Evolutionary conservation across 2,329 filamentous ascomycete species (phyloP), one percentile per base, ranked within the genome.

Genomic region (Venturia oleaginea): DNA sequence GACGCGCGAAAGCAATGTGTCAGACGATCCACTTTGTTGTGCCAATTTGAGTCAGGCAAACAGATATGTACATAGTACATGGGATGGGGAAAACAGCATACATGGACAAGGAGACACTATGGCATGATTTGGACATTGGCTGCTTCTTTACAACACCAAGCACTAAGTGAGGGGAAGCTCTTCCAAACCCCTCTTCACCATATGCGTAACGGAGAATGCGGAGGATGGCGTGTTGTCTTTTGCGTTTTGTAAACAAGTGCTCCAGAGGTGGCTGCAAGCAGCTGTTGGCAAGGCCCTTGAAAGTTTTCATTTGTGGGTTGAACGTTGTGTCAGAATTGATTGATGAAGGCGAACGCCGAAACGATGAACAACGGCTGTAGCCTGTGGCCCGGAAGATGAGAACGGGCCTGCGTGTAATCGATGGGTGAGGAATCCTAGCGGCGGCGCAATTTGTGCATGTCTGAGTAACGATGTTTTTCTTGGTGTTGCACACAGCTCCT

Each of bases 21-120:
- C 51, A 57, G 34, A n/a, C 11, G 51, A 57, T 57, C 51, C 27
- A 57, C 51, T 34, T 57, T 57, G 51, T 57, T 37, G 51, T 57
- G 51, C 30, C 8, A 34, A n/a, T 32, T 57, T n/a, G 51, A 57
- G 30, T 34, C 27, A 55, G 48, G 48, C 30, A 11, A 19, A 32
- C 1, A 54, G 11, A 32, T 19, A 8, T 8, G 11, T 13, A 15
- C 27, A 30, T 54, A 57, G 30, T 34, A 27, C 34, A 4, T 27
- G 24, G 24, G 51, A 34, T 19, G 13, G 27, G 15, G 27, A 55
- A 30, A 34, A 27, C 27, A 55, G 51, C 27, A 7, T 30, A 55
- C 27, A 55, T 55, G 27, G 51, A 24, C n/a, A n/a, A 48, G 43
- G n/a, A 48, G 43, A 24, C 22, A 13, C 46, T 27, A 22, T 24